Percentiles rank a stretch among this genome's conserved stretches.
Evolutionary conservation across 352 stramenopile species (phyloP).

Genomic region (Phytophthora tubulina): DNA sequence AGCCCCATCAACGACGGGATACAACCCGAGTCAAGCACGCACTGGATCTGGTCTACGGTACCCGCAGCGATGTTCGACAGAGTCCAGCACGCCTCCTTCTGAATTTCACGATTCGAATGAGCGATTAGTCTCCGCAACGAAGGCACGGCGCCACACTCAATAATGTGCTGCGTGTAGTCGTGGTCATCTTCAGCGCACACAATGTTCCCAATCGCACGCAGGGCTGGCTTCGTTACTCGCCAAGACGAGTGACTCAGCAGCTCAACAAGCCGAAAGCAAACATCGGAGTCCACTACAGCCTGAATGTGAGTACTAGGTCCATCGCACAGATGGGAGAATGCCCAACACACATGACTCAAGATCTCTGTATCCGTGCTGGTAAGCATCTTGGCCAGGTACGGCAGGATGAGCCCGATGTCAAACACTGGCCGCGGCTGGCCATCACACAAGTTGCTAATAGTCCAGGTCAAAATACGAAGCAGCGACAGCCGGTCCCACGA

Average conservation of each 20-base stretch:
- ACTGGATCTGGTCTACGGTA: slow-evolving; percentile 98
- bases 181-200: slow-evolving; percentile 97
- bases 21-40: slow-evolving; percentile 96
- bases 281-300: slow-evolving; percentile 92
- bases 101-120: slow-evolving; percentile 97
- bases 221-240: slow-evolving; percentile 96
- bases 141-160: slow-evolving; percentile 96
- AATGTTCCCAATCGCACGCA: slow-evolving; percentile 99
- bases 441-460: slow-evolving; percentile 94
- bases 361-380: slow-evolving; percentile 96
- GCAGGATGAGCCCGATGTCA: slow-evolving; percentile 91
- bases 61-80: slow-evolving; percentile 98
- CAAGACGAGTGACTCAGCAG: slow-evolving; percentile 94
- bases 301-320: slow-evolving; percentile 97
- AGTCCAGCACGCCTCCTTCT: slow-evolving; percentile 98
- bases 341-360: slow-evolving; percentile 95
- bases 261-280: slow-evolving; percentile 94
- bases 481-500: slow-evolving; percentile 85
- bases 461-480: slow-evolving; percentile 93
- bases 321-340: slow-evolving; percentile 97
- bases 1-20: slow-evolving; percentile 96
- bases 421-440: slow-evolving; percentile 91
- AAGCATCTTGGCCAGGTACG: slow-evolving; percentile 92
- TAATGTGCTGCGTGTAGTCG: slow-evolving; percentile 95
- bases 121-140: slow-evolving; percentile 94